Evolutionary conservation across 2,329 filamentous ascomycete species (phyloP).

Genomic region (Verticillium dahliae): DNA sequence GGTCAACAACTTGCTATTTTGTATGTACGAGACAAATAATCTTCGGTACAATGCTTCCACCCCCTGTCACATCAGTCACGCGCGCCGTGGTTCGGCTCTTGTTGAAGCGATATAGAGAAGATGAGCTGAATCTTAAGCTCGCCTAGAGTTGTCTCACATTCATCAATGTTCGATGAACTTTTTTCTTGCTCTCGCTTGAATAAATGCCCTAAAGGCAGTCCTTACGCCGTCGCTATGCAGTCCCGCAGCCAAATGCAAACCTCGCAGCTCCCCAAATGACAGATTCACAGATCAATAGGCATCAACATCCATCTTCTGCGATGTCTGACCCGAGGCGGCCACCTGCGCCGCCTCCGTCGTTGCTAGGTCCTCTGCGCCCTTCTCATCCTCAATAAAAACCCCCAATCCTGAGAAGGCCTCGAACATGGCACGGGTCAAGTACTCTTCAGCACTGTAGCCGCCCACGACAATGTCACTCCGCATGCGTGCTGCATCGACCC

Average conservation of each 20-base stretch:
- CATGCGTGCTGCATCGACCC: slow-evolving; percentile 59
- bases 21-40: too few relatives aligned
- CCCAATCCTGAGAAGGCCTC: slow-evolving; percentile 88
- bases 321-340: slow-evolving; percentile 20
- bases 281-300: slow-evolving; percentile 14
- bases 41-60: too few relatives aligned
- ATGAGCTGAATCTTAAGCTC: too few relatives aligned
- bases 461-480: slow-evolving; percentile 65
- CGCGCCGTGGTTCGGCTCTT: too few relatives aligned
- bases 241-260: slow-evolving; percentile 1
- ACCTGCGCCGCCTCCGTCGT: slow-evolving; percentile 27
- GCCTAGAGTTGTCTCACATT: too few relatives aligned
- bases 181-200: too few relatives aligned
- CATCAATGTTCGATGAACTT: too few relatives aligned
- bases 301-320: slow-evolving; percentile 41
- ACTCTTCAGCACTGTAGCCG: slow-evolving; percentile 79
- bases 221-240: slow-evolving; percentile 22
- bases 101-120: too few relatives aligned
- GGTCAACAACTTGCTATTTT: too few relatives aligned
- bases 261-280: not conserved
- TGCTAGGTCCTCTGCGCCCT: slow-evolving; percentile 29
- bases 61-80: too few relatives aligned
- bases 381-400: slow-evolving; percentile 80
- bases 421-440: slow-evolving; percentile 71
- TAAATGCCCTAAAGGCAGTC: not conserved